Evolutionary conservation across 1,284 basidiomycete species (phyloP).

Genomic region (Ceratobasidium papillatum): DNA sequence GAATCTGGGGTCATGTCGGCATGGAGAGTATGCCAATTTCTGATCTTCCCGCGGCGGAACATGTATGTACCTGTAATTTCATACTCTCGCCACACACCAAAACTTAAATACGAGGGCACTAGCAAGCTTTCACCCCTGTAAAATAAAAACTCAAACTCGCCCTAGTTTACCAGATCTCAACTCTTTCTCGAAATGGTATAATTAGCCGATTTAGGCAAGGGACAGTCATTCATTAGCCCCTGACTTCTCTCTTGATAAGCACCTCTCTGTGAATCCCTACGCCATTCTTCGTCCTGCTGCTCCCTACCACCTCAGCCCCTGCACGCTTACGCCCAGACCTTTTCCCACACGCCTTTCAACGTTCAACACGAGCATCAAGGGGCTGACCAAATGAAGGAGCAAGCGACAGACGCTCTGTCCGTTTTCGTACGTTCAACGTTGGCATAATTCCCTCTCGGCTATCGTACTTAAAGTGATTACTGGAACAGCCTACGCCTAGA

Average conservation of each 20-base stretch:
- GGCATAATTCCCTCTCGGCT: slow-evolving; percentile 5
- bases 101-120: background rate
- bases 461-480: background rate
- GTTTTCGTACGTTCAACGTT: background rate
- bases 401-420: background rate
- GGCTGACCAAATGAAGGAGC: background rate
- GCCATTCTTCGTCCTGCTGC: background rate
- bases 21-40: background rate
- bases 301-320: background rate
- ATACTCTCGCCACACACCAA: background rate
- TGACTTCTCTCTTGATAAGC: slow-evolving; percentile 20
- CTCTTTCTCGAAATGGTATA: background rate
- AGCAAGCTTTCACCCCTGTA: background rate
- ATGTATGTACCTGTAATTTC: background rate
- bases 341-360: background rate
- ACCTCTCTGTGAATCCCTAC: background rate
- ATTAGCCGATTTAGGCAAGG: slow-evolving; percentile 30
- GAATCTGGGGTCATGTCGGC: slow-evolving; percentile 10
- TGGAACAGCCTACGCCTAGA: background rate
- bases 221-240: slow-evolving; percentile 5
- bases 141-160: background rate
- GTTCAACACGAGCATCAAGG: background rate
- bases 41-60: background rate
- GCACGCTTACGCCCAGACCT: background rate
- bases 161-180: background rate